phyloP scores from a whole-genome alignment of 345 rosid genomes.

The Erysimum cheiranthoides region DNA sequence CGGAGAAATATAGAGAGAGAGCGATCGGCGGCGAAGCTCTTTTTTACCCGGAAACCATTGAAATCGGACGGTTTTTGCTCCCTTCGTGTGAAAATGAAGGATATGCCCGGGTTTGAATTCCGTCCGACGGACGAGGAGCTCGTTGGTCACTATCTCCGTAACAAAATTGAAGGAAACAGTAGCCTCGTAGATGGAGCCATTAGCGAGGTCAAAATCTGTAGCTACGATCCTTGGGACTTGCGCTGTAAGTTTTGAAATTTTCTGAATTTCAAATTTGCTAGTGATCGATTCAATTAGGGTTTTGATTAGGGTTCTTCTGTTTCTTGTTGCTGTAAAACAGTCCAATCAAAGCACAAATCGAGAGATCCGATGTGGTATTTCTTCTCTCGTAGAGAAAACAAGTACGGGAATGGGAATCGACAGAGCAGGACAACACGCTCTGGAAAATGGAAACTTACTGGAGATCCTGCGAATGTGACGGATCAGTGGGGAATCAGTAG shows the following conservation, averaged over 20 bases:
- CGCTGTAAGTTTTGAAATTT: constrained; percentile 37
- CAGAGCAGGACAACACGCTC: constrained; percentile 39
- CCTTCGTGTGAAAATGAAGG: constrained; percentile 12
- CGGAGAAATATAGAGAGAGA: constrained; percentile 20
- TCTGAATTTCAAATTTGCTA: neutral
- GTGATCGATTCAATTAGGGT: neutral
- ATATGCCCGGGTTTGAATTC: constrained; percentile 48
- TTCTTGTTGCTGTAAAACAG: neutral
- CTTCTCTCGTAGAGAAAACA: constrained; percentile 36
- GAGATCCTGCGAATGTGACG: neutral
- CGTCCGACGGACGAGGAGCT: constrained; percentile 59
- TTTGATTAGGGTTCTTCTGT: neutral
- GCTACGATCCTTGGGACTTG: constrained; percentile 59
- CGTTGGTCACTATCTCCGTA: constrained; percentile 47
- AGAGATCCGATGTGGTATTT: constrained; percentile 49
- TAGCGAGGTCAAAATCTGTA: constrained; percentile 48
- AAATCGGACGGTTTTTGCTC: neutral
- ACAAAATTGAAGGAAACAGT: constrained; percentile 43
- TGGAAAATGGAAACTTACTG: constrained; percentile 59
- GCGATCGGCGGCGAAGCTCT: constrained; percentile 24
- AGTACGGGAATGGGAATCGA: constrained; percentile 32
- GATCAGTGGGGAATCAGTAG: constrained; percentile 22
- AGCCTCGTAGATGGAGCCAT: constrained; percentile 12
- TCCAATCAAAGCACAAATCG: constrained; percentile 29
- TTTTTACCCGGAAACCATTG: neutral